These are phyloP conservation scores for Lyophyllum decastes DNA, from an alignment of 768 basidiomycete genomes.

Conservation along the genomic window DNA sequence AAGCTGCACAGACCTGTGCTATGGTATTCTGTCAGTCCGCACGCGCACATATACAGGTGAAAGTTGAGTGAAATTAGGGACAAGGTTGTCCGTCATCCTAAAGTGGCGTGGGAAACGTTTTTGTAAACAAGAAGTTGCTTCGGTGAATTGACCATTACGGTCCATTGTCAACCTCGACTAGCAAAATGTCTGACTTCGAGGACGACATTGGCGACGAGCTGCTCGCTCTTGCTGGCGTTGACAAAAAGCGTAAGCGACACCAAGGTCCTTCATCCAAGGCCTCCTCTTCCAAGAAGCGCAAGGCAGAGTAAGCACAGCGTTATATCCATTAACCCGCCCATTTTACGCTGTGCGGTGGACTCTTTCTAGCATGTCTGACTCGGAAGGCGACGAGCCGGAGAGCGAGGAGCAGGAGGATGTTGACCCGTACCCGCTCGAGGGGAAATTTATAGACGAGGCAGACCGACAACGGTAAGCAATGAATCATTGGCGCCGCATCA, in stretches of 20 bases:
- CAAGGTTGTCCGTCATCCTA: not conserved
- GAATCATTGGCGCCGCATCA: conserved; percentile 11
- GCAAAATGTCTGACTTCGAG: conserved; percentile 48
- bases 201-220: conserved; percentile 69
- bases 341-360: conserved; percentile 16
- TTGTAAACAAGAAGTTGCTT: not conserved
- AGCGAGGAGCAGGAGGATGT: conserved; percentile 57
- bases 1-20: too few species aligned
- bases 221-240: conserved; percentile 76
- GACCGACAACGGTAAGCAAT: conserved; percentile 77
- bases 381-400: conserved; percentile 60
- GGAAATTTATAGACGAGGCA: conserved; percentile 83
- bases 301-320: conserved; percentile 60
- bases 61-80: too few species aligned
- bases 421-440: conserved; percentile 88
- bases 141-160: not conserved
- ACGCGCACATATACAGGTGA: too few species aligned
- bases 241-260: conserved; percentile 65
- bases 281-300: conserved; percentile 64
- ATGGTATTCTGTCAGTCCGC: too few species aligned
- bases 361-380: conserved; percentile 38
- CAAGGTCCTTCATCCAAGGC: conserved; percentile 42
- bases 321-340: conserved; percentile 10
- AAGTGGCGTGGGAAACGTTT: not conserved
- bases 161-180: not conserved